A percentile compares a stretch with the other conserved stretches of the same genome.
Conservation (phyloP, 2,329 filamentous ascomycete genomes). For the Chaetomiaceae sp. region DNA sequence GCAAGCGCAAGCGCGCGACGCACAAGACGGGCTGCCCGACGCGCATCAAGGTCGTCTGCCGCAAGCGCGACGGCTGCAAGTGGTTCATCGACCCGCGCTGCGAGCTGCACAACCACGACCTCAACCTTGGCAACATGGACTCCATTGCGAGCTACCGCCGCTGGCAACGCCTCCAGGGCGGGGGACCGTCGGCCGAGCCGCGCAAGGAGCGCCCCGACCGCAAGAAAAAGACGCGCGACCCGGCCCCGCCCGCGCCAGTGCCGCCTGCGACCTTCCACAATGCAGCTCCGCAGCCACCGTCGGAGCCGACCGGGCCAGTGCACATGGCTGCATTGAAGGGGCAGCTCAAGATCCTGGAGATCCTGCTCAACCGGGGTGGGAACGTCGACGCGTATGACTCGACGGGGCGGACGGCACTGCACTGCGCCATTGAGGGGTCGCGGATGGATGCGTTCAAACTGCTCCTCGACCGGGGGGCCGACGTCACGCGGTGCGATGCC, state of each 20-base stretch:
- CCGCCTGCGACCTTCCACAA: constrained; percentile 21
- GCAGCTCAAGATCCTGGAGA: constrained; percentile 21
- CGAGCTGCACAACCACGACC: constrained; percentile 25
- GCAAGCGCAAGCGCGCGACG: constrained; percentile 20
- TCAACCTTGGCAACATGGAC: constrained; percentile 19
- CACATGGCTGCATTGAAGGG: constrained; percentile 23
- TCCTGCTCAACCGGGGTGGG: constrained; percentile 21
- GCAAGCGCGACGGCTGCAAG: constrained; percentile 20
- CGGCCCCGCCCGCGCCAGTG: constrained; percentile 7
- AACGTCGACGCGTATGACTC: constrained; percentile 19
- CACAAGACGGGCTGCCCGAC: constrained; percentile 21
- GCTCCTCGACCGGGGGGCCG: constrained; percentile 18
- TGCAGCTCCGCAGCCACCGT: constrained; percentile 8
- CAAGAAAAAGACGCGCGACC: constrained; percentile 7
- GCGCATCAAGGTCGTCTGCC: constrained; percentile 21
- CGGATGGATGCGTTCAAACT: constrained; percentile 16
- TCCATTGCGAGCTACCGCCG: constrained; percentile 21
- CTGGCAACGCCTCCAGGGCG: constrained; percentile 18
- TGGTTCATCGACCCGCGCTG: constrained; percentile 23
- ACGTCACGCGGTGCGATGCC: constrained; percentile 12
- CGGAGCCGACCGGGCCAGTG: constrained; percentile 17
- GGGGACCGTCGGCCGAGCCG: constrained; percentile 12
- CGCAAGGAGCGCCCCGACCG: constrained; percentile 15
- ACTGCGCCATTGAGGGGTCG: constrained; percentile 20
- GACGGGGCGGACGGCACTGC: constrained; percentile 22